Base-by-base conservation (phyloP, 805 yeast genomes). In the Candida michaelii region DNA sequence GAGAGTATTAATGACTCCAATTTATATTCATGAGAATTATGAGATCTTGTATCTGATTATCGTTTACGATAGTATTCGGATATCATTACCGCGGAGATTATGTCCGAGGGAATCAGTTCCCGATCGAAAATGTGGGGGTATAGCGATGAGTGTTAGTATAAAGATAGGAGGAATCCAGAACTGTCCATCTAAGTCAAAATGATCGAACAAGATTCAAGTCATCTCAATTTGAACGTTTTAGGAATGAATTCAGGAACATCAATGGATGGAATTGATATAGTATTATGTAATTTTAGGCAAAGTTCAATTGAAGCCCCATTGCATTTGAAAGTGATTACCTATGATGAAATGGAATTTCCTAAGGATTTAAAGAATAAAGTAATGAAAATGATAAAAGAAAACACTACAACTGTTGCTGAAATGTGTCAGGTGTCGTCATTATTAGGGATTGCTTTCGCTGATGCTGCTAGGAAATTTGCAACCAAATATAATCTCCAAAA, bases 181-280 rank as follows among this genome's bases (percentile, higher is more conserved):
- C 7, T 8, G 16, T 14, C 5, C 5, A 17, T 11, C 3, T 21
- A n/a, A 9, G 36, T 8, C 8, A 30, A 27, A 25, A 40, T 33
- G 23, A 27, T 36, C 15, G 31, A 16, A 17, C 5, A 36, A 15
- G 5, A 17, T 10, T 19, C 15, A 30, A 11, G 24, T 12, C 10
- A 12, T 10, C 19, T 46, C n/a, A 43, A 46, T 21, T 10, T 46
- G 23, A 46, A 33, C 14, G 48, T 47, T 5, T 18, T 44, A 13
- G 48, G 48, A 9, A 40, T 44, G 39, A 44, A 47, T 32, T 34
- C 42, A 11, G 54, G 53, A 9, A 47, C 53, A 2, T 40, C 48
- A 9, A 40, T 49, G 32, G 51, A 49, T 38, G 53, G 53, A 16
- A 45, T 49, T 23, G 53, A 49, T 35, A 36, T 42, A 9, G 52